Base-by-base conservation (phyloP, 768 basidiomycete genomes). In the Termitomyces sp. region DNA sequence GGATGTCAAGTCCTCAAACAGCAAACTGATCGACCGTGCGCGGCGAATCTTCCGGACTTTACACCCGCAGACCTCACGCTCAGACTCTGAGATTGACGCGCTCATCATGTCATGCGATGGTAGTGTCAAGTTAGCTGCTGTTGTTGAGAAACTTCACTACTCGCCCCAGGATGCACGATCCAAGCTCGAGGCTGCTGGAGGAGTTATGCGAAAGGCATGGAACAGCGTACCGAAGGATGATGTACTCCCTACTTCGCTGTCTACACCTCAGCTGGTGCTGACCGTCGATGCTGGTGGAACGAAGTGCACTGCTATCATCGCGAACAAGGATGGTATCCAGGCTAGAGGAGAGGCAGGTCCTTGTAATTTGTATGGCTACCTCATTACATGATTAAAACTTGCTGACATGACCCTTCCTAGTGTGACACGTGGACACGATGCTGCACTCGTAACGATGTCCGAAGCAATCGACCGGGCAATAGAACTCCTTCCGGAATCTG, bases 61-160 rank as follows among this genome's bases (percentile, higher is more conserved):
- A 3, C 58, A 64, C 23, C 61, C 64, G 1, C 16, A 44, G 7
- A 60, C 65, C 9, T 42, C 59, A 2, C 59, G 54, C 20, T 56
- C 61, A 27, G 66, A 68, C 53, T 38, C 39, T 7, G 62, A 68
- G 45, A 69, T 72, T 10, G 70, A 72, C 52, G 52, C 55, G 5
- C 62, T 73, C 25, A 62, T 72, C 41, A 49, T 46, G 18, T 57
- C 63, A 29, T 73, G 68, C 46, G 57, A 65, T 36, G 66, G 68
- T 1, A 68, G 66, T 31, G 66, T 73, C 15, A 71, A 72, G 55
- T 54, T 68, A 27, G 69, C 71, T 1, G 57, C 70, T 2, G 69
- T 73, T 20, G 68, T 67, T 3, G 64, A 57, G 36, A 57, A 58
- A 36, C 53, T 62, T 32, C 49, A 54, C 20, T 65, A 64, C 39